Evolutionary conservation across 495 filamentous ascomycete species (phyloP).

Genomic region (Hyaloscypha hepaticicola): DNA sequence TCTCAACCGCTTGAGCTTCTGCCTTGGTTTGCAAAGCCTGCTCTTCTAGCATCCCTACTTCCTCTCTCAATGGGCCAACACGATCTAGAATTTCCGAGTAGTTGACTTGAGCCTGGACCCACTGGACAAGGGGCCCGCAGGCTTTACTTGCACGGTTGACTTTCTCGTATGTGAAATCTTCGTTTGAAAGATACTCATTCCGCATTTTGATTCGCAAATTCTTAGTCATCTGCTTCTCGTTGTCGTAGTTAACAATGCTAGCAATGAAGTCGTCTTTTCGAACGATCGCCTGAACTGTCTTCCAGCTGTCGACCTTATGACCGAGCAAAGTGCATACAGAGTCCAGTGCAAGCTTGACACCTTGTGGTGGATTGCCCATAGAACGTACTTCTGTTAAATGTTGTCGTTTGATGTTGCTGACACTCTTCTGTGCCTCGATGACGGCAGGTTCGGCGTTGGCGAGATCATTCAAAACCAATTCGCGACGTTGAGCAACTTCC

Average conservation of each 20-base stretch:
- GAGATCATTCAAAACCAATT: constrained; percentile 84
- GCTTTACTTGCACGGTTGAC: constrained; percentile 95
- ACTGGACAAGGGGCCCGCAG: constrained; percentile 94
- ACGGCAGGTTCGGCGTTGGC: constrained; percentile 93
- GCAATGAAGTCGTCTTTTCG: constrained; percentile 95
- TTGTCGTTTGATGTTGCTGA: constrained; percentile 95
- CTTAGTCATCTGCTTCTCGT: constrained; percentile 91
- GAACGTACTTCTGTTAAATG: constrained; percentile 97
- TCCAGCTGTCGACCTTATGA: constrained; percentile 88
- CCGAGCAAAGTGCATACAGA: constrained; percentile 92
- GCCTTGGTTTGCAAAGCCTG: constrained; percentile 90
- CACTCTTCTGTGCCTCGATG: constrained; percentile 85
- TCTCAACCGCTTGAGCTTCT: constrained; percentile 86
- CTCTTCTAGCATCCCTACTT: constrained; percentile 83
- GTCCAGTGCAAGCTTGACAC: constrained; percentile 89
- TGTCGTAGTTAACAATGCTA: constrained; percentile 96
- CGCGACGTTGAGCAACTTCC: constrained; percentile 77
- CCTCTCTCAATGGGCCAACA: constrained; percentile 88
- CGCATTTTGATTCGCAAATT: constrained; percentile 82
- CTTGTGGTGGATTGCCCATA: constrained; percentile 86
- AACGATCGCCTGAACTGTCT: constrained; percentile 80
- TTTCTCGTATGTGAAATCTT: constrained; percentile 93
- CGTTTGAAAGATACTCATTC: constrained; percentile 84
- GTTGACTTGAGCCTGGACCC: constrained; percentile 95
- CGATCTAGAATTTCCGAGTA: constrained; percentile 96